A percentile compares a stretch with the other conserved stretches of the same genome.
These are phyloP conservation scores for Globisporangium barbulae DNA, from an alignment of 352 stramenopile genomes.

Conservation along the genomic window DNA sequence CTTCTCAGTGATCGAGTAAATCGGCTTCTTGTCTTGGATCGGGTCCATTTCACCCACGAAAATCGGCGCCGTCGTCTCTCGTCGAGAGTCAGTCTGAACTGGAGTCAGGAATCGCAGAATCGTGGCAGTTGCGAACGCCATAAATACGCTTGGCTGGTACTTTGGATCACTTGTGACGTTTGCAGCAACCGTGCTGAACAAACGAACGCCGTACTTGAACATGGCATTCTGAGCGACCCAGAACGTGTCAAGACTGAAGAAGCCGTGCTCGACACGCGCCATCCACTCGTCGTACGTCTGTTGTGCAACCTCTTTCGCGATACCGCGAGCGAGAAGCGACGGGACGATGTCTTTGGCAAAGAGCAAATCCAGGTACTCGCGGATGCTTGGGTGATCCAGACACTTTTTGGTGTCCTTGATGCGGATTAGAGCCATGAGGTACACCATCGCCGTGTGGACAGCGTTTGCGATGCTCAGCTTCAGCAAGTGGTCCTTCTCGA, in stretches of 20 bases:
- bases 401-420: conserved; percentile 30
- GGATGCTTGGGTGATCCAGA: conserved; percentile 28
- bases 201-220: conserved; percentile 38
- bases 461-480: conserved; percentile 92
- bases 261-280: conserved; percentile 68
- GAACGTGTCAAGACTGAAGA: conserved; percentile 92
- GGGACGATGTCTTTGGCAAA: conserved; percentile 77
- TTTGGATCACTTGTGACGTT: conserved; percentile 20
- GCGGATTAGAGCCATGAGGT: conserved; percentile 59
- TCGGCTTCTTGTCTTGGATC: conserved; percentile 29
- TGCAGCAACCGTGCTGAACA: conserved; percentile 33
- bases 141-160: conserved; percentile 35
- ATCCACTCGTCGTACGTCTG: conserved; percentile 84
- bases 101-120: conserved; percentile 55
- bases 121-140: conserved; percentile 47
- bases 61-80: conserved; percentile 11
- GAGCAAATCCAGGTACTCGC: conserved; percentile 82
- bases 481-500: conserved; percentile 82
- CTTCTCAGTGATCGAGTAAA: conserved; percentile 31
- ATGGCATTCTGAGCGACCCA: conserved; percentile 91
- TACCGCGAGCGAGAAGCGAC: conserved; percentile 29
- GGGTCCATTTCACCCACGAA: conserved; percentile 54
- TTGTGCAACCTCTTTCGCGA: conserved; percentile 33
- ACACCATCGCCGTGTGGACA: conserved; percentile 90
- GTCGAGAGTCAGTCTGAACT: conserved; percentile 23